Evolutionary conservation across 2,329 filamentous ascomycete genomes (phyloP), one percentile per base, ranked within the genome.

Genomic region (Dendryphion nanum): DNA sequence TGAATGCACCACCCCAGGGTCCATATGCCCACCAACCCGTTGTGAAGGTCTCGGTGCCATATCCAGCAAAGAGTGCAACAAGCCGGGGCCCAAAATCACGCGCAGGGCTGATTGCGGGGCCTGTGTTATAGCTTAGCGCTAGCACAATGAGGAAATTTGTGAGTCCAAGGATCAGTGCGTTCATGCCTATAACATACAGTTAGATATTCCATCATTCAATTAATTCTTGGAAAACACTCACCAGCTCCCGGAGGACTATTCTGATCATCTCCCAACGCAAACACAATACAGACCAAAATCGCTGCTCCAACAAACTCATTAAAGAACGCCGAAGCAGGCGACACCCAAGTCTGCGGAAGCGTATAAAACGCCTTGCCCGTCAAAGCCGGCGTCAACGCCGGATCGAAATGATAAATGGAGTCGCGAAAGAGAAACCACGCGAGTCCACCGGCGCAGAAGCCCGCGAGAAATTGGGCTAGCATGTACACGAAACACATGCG

Each of bases 21-120:
- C 59, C 59, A 31, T 55, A 58, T 0, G 51, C 53, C 56, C 57
- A 61, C 37, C 59, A 63, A 1, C 48, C 47, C 12, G 28, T 46
- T 4, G 37, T 41, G 32, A 63, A 63, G 0, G 57, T 50, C 35
- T 80, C 74, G 39, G 59, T 63, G 1, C 79, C 79, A 55, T 88
- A 88, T 2, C 84, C 84, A 35, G 86, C 59, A 62, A 81, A 78
- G 55, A 81, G 83, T 2, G 77, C 77, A 42, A 85, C 76, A 18
- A 87, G 67, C n/a, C 83, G 71, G 2, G 83, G 83, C 1, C 83
- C 83, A 53, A 87, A 83, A 50, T 88, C 84, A 59, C 83, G 76
- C 16, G 83, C 83, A 29, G 85, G 65, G 49, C 86, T 86, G 44
- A 87, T 83, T 8, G 82, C 61, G 5, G 57, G 45, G 21, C 59